These are phyloP conservation scores for Patellaria atrata DNA, from an alignment of 495 filamentous ascomycete species.

Conservation along the genomic window DNA sequence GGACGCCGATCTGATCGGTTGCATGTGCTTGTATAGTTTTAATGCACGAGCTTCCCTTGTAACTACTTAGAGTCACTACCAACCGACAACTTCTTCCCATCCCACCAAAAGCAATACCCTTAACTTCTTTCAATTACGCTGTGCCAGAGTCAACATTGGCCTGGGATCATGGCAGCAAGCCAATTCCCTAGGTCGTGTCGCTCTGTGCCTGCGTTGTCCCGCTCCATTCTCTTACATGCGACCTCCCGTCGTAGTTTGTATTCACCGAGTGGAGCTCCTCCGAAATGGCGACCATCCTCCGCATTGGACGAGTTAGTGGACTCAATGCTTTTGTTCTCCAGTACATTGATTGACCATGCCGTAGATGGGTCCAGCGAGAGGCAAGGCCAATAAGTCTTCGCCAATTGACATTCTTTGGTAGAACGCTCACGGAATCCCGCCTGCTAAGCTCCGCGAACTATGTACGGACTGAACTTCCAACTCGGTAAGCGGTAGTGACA, in stretches of 20 bases:
- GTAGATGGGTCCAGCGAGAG: slow-evolving; percentile 73
- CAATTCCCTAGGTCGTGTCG: too few relatives aligned
- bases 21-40: too few relatives aligned
- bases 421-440: slow-evolving; percentile 77
- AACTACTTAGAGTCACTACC: too few relatives aligned
- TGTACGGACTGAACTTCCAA: slow-evolving; percentile 86
- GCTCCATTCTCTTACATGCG: neutral
- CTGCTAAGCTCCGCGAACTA: slow-evolving; percentile 93
- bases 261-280: slow-evolving; percentile 22
- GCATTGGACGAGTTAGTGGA: slow-evolving; percentile 68
- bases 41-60: too few relatives aligned
- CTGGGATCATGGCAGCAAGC: too few relatives aligned
- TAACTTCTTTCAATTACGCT: too few relatives aligned
- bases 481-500: slow-evolving; percentile 38
- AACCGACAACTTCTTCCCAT: too few relatives aligned
- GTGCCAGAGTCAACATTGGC: too few relatives aligned
- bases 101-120: too few relatives aligned
- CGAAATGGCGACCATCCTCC: slow-evolving; percentile 66
- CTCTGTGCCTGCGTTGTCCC: neutral
- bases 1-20: too few relatives aligned
- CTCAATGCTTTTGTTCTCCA: neutral
- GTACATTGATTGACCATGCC: slow-evolving; percentile 12
- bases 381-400: slow-evolving; percentile 78
- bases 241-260: too few relatives aligned
- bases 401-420: slow-evolving; percentile 87